A percentile compares a stretch with the other conserved stretches of the same genome.
phyloP scores from a whole-genome alignment of 768 basidiomycete genomes.

The Phaeotremella fagi region DNA sequence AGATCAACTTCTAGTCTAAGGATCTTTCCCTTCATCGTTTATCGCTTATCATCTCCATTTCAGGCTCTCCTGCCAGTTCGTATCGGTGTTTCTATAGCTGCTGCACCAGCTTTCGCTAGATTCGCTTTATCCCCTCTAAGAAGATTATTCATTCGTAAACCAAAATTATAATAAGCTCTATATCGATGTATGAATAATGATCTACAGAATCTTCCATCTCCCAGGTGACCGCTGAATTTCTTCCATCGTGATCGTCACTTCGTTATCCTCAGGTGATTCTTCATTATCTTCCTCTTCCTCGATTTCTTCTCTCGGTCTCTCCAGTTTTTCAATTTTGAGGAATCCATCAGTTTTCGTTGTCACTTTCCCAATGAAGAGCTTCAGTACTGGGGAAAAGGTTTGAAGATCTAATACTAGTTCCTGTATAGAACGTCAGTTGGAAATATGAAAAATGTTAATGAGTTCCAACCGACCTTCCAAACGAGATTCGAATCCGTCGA shows the following conservation, averaged over 20 bases:
- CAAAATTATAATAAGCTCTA: background rate
- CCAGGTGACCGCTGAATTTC: background rate
- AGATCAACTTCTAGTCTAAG: no score
- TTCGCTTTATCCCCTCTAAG: conserved; percentile 62
- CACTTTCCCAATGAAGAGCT: conserved; percentile 16
- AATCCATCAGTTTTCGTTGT: background rate
- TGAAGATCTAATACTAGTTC: conserved; percentile 30
- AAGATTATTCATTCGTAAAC: conserved; percentile 11
- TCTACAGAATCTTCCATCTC: background rate
- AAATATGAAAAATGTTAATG: background rate
- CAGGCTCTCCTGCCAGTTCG: conserved; percentile 71
- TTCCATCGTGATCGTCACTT: background rate
- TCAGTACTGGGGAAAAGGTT: conserved; percentile 30
- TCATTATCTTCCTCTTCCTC: conserved; percentile 1
- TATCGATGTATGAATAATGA: background rate
- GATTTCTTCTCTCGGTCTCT: background rate
- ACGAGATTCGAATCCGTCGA: conserved; percentile 13
- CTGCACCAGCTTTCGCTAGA: conserved; percentile 69
- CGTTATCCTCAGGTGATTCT: no score
- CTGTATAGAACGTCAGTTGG: conserved; percentile 5
- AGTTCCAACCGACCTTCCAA: conserved; percentile 25
- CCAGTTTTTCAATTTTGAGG: conserved; percentile 3
- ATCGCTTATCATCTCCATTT: no score
- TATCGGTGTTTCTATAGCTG: conserved; percentile 66
- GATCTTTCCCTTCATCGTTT: no score